Conservation (phyloP, 2,329 filamentous ascomycete species). For the Xylaria sp. region DNA sequence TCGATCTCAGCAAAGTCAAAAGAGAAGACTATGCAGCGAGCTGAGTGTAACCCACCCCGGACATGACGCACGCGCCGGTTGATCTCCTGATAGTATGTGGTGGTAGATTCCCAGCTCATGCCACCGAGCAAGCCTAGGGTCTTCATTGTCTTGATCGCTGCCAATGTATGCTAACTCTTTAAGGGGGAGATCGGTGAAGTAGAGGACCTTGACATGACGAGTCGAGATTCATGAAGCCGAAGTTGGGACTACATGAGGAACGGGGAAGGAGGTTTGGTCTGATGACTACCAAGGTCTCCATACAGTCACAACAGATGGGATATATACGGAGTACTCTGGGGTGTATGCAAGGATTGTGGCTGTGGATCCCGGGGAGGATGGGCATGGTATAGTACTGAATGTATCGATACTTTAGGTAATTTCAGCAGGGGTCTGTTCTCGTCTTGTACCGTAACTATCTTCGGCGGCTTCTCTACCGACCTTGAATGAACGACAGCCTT, state of each 20-base stretch:
- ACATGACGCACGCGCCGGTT: constrained; percentile 36
- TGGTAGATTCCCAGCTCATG: constrained; percentile 39
- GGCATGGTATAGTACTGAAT: neutral
- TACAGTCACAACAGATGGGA: constrained; percentile 5
- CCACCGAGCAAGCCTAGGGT: constrained; percentile 37
- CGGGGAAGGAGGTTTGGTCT: constrained; percentile 9
- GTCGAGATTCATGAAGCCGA: neutral
- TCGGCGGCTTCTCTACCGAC: neutral
- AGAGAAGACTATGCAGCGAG: constrained; percentile 37
- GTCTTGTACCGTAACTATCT: neutral
- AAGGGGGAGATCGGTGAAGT: neutral
- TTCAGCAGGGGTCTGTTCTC: neutral
- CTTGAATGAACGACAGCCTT: neutral
- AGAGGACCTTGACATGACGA: neutral
- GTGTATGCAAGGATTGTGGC: constrained; percentile 8
- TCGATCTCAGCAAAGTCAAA: constrained; percentile 38
- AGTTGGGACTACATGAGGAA: constrained; percentile 5
- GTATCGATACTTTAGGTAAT: constrained; percentile 10
- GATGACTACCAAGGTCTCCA: constrained; percentile 7
- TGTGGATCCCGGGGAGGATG: neutral
- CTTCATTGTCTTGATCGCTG: constrained; percentile 23
- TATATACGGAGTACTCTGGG: constrained; percentile 3
- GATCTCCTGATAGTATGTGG: constrained; percentile 38
- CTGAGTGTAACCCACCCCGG: constrained; percentile 36
- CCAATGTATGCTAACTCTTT: constrained; percentile 6